Evolutionary conservation across 306 rosid genomes (phyloP).

Genomic region (Ceratonia siliqua): DNA sequence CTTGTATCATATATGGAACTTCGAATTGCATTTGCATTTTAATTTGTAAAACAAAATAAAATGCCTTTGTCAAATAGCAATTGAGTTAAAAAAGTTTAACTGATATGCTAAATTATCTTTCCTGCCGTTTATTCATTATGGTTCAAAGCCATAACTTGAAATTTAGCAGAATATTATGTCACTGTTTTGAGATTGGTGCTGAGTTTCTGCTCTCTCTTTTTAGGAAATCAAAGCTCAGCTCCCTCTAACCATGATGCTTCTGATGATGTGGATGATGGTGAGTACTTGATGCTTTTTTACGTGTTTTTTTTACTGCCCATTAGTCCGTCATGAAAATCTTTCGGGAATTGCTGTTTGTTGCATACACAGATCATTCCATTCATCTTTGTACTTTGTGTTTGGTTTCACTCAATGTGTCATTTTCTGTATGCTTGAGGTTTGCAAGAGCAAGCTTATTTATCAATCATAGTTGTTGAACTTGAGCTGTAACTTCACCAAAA

Average conservation of each 20-base stretch:
- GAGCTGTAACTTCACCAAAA: too few species aligned
- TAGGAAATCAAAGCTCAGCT: conserved; percentile 56
- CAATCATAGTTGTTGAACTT: too few species aligned
- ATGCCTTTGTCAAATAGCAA: neutral
- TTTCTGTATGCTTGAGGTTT: too few species aligned
- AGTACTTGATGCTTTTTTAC: conserved; percentile 24
- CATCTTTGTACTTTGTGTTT: too few species aligned
- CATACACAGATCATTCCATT: too few species aligned
- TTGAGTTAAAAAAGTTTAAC: neutral
- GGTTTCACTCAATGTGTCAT: too few species aligned
- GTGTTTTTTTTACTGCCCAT: neutral
- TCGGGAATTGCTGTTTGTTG: neutral
- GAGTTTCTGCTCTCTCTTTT: conserved; percentile 29
- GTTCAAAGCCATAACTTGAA: neutral
- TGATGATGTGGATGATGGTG: conserved; percentile 73
- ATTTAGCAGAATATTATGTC: neutral
- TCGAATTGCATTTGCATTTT: neutral
- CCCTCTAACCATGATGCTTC: conserved; percentile 44
- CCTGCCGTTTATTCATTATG: neutral
- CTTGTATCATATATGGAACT: neutral
- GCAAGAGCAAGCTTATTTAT: too few species aligned
- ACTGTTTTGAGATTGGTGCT: conserved; percentile 18
- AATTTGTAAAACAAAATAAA: neutral
- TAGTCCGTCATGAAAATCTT: neutral
- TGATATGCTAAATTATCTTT: neutral